phyloP scores from a whole-genome alignment of 1,284 basidiomycete species.

The Rhodotorula sp. region DNA sequence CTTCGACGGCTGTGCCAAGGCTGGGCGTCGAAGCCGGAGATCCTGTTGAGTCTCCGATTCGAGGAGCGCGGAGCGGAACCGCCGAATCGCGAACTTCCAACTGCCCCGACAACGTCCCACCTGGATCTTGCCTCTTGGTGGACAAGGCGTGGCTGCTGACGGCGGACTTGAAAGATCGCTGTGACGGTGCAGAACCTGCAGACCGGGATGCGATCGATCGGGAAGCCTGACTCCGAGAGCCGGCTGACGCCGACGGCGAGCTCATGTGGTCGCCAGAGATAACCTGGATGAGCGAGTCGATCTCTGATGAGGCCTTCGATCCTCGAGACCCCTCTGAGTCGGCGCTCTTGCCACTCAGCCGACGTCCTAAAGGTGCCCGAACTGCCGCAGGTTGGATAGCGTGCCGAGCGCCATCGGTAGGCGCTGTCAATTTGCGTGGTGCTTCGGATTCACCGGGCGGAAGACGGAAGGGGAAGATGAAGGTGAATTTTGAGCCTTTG shows the following conservation, averaged over 20 bases:
- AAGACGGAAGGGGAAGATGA: slow-evolving; percentile 49
- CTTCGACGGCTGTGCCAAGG: neutral
- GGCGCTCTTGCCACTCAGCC: slow-evolving; percentile 10
- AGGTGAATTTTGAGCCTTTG: slow-evolving; percentile 50
- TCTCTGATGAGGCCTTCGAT: slow-evolving; percentile 22
- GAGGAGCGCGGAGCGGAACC: slow-evolving; percentile 33
- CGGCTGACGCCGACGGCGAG: neutral
- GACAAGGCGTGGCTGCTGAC: neutral
- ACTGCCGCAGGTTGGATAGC: neutral
- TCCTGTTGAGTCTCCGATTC: neutral
- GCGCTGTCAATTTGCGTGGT: neutral
- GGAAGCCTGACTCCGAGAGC: neutral
- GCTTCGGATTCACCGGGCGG: slow-evolving; percentile 16
- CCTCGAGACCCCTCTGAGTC: slow-evolving; percentile 10
- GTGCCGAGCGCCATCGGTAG: slow-evolving; percentile 7
- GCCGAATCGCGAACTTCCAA: slow-evolving; percentile 21
- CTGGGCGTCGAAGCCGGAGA: slow-evolving; percentile 4
- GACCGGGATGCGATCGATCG: neutral
- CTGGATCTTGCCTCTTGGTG: neutral
- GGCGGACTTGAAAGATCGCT: slow-evolving; percentile 10
- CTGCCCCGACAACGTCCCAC: slow-evolving; percentile 9
- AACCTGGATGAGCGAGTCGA: slow-evolving; percentile 42
- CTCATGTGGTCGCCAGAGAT: slow-evolving; percentile 24
- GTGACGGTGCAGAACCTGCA: slow-evolving; percentile 1
- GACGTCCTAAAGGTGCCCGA: neutral